Percentiles rank a stretch among this genome's conserved stretches.
Conservation (phyloP, 2,329 filamentous ascomycete species). For the Pyrenochaeta sp. region DNA sequence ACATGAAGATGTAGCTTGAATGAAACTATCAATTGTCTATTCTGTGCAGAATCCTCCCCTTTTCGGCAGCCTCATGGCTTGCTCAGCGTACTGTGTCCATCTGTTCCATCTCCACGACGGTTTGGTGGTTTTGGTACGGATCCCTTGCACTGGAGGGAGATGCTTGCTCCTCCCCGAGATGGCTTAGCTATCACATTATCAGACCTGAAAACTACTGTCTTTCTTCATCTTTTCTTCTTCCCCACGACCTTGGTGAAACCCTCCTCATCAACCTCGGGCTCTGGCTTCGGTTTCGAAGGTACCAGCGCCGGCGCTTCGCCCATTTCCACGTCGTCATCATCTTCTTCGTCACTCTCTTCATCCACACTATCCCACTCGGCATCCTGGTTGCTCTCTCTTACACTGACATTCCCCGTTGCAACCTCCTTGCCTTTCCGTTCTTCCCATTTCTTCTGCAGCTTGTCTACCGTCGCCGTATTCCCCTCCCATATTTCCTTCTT, state of each 20-base stretch:
- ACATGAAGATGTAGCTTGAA: background rate
- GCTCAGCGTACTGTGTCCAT: background rate
- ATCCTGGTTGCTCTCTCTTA: constrained; percentile 67
- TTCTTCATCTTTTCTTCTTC: constrained; percentile 48
- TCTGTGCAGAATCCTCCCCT: background rate
- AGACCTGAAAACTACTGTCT: background rate
- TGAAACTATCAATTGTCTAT: background rate
- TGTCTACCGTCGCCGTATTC: constrained; percentile 70
- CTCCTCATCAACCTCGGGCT: constrained; percentile 53
- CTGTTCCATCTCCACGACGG: background rate
- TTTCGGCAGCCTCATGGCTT: background rate
- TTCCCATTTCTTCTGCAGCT: constrained; percentile 69
- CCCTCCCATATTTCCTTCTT: constrained; percentile 71
- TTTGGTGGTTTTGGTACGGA: background rate
- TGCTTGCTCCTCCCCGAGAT: background rate
- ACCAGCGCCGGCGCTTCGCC: constrained; percentile 47
- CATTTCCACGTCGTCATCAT: constrained; percentile 48
- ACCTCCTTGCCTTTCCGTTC: constrained; percentile 66
- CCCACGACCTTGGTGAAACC: constrained; percentile 54
- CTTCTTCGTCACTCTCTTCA: constrained; percentile 62
- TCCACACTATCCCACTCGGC: constrained; percentile 54
- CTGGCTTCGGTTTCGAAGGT: constrained; percentile 42
- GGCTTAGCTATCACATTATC: background rate
- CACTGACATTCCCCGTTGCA: constrained; percentile 55
- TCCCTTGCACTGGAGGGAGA: background rate